phyloP scores from a whole-genome alignment of 495 filamentous ascomycete genomes.

The Copromyces sp. region DNA sequence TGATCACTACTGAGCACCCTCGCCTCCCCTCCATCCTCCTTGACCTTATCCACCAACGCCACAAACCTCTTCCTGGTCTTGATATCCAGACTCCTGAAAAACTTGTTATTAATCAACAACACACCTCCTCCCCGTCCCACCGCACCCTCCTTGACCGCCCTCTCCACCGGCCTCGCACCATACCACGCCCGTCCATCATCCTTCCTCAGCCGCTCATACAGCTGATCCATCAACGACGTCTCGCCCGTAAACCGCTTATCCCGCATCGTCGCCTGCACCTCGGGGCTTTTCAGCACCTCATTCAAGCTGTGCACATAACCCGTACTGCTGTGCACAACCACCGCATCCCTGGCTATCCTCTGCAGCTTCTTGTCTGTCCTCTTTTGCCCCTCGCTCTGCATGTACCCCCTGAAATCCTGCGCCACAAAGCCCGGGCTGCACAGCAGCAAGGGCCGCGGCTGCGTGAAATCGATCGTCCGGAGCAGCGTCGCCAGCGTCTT shows the following conservation, averaged over 20 bases:
- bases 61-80: conserved; percentile 73
- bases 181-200: conserved; percentile 92
- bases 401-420: conserved; percentile 66
- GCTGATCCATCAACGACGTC: conserved; percentile 75
- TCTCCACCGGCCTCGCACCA: conserved; percentile 73
- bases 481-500: conserved; percentile 66
- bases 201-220: conserved; percentile 66
- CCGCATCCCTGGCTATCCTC: conserved; percentile 48
- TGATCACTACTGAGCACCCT: conserved; percentile 84
- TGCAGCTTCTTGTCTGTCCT: conserved; percentile 52
- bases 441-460: conserved; percentile 63
- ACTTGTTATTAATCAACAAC: conserved; percentile 70
- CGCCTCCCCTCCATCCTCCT: conserved; percentile 78
- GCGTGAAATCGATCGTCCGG: conserved; percentile 65
- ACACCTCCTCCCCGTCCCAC: conserved; percentile 78
- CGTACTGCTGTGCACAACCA: conserved; percentile 74
- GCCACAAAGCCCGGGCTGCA: conserved; percentile 87
- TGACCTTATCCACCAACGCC: conserved; percentile 79
- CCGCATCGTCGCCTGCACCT: conserved; percentile 63
- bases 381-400: conserved; percentile 59
- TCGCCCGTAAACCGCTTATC: conserved; percentile 84
- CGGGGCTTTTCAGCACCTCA: conserved; percentile 70
- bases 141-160: conserved; percentile 78
- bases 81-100: conserved; percentile 82
- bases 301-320: conserved; percentile 79